phyloP scores from a whole-genome alignment of 2,329 filamentous ascomycete species.

The Zasmidium angulare region DNA sequence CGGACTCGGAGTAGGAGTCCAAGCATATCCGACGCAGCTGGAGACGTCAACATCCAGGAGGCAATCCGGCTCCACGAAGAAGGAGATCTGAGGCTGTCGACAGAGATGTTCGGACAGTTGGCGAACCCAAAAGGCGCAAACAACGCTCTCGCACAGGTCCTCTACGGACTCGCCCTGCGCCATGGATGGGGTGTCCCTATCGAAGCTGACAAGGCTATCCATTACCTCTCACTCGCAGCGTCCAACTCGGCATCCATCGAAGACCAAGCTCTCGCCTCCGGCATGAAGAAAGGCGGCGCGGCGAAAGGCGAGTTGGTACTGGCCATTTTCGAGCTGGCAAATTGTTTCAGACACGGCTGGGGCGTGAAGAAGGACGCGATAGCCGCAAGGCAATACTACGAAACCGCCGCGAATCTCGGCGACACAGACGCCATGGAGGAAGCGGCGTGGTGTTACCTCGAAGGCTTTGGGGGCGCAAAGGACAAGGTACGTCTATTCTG shows the following conservation, averaged over 20 bases:
- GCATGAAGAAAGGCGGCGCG: slow-evolving; percentile 87
- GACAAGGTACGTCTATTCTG: slow-evolving; percentile 76
- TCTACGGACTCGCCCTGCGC: slow-evolving; percentile 90
- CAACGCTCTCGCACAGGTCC: slow-evolving; percentile 90
- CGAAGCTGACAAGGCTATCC: slow-evolving; percentile 71
- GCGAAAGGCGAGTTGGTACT: slow-evolving; percentile 96
- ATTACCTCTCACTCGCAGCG: slow-evolving; percentile 83
- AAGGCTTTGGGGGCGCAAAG: slow-evolving; percentile 96
- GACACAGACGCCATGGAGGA: slow-evolving; percentile 99
- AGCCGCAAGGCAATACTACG: slow-evolving; percentile 89
- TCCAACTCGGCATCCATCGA: slow-evolving; percentile 88
- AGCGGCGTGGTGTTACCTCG: slow-evolving; percentile 89
- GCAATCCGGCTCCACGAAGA: slow-evolving; percentile 92
- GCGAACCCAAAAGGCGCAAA: slow-evolving; percentile 83
- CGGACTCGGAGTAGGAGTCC: slow-evolving; percentile 32
- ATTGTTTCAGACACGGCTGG: slow-evolving; percentile 93
- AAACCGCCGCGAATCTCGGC: slow-evolving; percentile 93
- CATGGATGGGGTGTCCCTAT: slow-evolving; percentile 89
- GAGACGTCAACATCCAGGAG: slow-evolving; percentile 74
- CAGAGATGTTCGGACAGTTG: slow-evolving; percentile 78
- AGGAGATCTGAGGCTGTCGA: slow-evolving; percentile 75
- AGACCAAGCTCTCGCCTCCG: slow-evolving; percentile 77
- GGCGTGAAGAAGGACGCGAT: slow-evolving; percentile 82
- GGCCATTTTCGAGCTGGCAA: slow-evolving; percentile 92
- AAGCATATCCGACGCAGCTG: slow-evolving; percentile 38